Conservation (phyloP, 805 yeast genomes). For the Ogataea allantospora region DNA sequence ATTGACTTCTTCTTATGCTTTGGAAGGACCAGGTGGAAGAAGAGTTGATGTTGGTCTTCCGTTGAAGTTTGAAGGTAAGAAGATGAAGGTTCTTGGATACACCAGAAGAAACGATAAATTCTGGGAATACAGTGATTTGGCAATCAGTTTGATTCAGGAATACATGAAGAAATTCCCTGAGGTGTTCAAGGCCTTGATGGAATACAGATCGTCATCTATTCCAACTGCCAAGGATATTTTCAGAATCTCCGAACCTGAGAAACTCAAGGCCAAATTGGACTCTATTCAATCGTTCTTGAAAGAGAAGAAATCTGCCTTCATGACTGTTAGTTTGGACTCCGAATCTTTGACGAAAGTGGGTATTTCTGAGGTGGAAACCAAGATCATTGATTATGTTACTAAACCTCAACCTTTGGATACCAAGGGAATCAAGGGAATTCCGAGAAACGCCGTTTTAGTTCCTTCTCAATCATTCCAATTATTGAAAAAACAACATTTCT, state of each 20-base stretch:
- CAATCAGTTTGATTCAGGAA: constrained; percentile 60
- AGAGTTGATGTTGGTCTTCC: constrained; percentile 75
- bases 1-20: constrained; percentile 69
- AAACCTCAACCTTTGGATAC: constrained; percentile 45
- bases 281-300: constrained; percentile 43
- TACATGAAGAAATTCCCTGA: constrained; percentile 63
- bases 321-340: constrained; percentile 69
- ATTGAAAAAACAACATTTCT: constrained; percentile 72
- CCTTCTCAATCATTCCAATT: constrained; percentile 71
- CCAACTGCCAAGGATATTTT: constrained; percentile 41
- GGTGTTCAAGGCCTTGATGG: constrained; percentile 42
- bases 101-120: constrained; percentile 61
- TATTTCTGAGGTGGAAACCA: constrained; percentile 64
- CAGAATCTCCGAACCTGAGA: constrained; percentile 38
- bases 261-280: constrained; percentile 43
- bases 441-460: constrained; percentile 76
- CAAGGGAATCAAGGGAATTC: constrained; percentile 74
- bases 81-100: constrained; percentile 85
- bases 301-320: constrained; percentile 45
- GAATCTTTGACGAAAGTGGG: constrained; percentile 71
- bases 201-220: constrained; percentile 29
- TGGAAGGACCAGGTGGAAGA: constrained; percentile 51
- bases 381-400: constrained; percentile 45
- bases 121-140: constrained; percentile 84
- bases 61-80: constrained; percentile 75